A percentile compares a stretch with the other conserved stretches of the same genome.
Conservation (phyloP, 768 basidiomycete genomes). For the Neoboletus magnificus region DNA sequence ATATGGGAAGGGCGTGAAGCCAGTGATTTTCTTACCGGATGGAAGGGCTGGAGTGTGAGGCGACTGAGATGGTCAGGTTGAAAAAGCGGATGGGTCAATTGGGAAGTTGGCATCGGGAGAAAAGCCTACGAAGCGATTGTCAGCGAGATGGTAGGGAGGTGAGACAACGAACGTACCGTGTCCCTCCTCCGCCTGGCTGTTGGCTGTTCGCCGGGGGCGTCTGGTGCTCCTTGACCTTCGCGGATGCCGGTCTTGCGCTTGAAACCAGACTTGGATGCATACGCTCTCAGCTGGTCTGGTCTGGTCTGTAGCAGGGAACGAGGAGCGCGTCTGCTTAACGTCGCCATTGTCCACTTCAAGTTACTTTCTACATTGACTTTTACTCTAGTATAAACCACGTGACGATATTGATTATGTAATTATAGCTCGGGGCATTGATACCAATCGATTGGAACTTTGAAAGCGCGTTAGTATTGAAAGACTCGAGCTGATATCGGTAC, state of each 20-base stretch:
- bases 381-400: conserved; percentile 2
- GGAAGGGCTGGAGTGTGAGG: conserved; percentile 41
- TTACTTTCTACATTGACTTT: background rate
- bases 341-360: conserved; percentile 9
- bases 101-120: conserved; percentile 36
- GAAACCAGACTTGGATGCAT: conserved; percentile 20
- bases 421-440: background rate
- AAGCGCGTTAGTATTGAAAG: background rate
- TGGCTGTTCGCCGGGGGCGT: conserved; percentile 19
- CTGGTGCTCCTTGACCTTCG: conserved; percentile 7
- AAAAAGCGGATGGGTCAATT: conserved; percentile 42
- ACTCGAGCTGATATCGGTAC: too few relatives aligned
- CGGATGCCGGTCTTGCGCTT: conserved; percentile 20
- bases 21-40: conserved; percentile 35
- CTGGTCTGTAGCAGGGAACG: conserved; percentile 3
- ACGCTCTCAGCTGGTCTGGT: conserved; percentile 2
- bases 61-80: conserved; percentile 34
- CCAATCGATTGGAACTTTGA: background rate
- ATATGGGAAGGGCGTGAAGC: background rate
- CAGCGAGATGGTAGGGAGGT: background rate
- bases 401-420: background rate
- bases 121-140: conserved; percentile 36
- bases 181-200: conserved; percentile 24
- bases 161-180: conserved; percentile 9
- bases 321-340: conserved; percentile 11